A percentile compares a stretch with the other conserved stretches of the same genome.
phyloP scores from a whole-genome alignment of 192 early-diverging fungal species.

The Linnemannia elongata region DNA sequence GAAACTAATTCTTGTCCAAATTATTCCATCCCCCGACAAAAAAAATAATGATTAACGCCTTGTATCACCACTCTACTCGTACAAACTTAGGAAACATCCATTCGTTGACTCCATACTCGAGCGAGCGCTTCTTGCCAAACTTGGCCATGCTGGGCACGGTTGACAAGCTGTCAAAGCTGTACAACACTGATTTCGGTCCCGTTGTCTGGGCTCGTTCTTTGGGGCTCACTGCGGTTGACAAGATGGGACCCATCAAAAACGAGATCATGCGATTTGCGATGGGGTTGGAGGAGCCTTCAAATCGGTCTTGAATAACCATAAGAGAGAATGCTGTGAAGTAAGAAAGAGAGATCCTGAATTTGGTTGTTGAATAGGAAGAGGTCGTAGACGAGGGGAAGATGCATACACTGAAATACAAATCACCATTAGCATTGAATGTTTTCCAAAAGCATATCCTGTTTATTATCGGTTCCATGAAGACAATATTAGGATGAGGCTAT shows the following conservation, averaged over 20 bases:
- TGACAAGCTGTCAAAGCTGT: constrained; percentile 86
- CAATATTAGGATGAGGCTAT: not conserved
- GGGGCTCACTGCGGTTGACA: constrained; percentile 79
- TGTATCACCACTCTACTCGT: not conserved
- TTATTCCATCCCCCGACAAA: not conserved
- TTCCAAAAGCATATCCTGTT: not conserved
- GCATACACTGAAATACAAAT: not conserved
- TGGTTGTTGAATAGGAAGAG: not conserved
- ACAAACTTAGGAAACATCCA: constrained; percentile 67
- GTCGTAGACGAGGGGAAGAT: not conserved
- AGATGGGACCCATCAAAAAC: constrained; percentile 73
- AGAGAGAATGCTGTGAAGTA: not conserved
- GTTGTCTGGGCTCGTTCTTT: constrained; percentile 79
- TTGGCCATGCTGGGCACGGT: constrained; percentile 87
- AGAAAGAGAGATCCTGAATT: not conserved
- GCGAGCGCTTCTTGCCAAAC: constrained; percentile 85
- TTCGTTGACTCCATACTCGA: constrained; percentile 84
- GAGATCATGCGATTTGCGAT: constrained; percentile 72
- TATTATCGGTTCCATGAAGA: not conserved
- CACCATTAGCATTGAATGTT: not conserved
- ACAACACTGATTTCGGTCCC: constrained; percentile 72
- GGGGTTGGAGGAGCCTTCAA: constrained; percentile 59
- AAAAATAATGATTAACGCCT: not conserved
- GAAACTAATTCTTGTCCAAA: not conserved
- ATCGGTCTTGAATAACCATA: not conserved